Evolutionary conservation across 2,329 filamentous ascomycete genomes (phyloP).

Genomic region (Septoria petroselini): DNA sequence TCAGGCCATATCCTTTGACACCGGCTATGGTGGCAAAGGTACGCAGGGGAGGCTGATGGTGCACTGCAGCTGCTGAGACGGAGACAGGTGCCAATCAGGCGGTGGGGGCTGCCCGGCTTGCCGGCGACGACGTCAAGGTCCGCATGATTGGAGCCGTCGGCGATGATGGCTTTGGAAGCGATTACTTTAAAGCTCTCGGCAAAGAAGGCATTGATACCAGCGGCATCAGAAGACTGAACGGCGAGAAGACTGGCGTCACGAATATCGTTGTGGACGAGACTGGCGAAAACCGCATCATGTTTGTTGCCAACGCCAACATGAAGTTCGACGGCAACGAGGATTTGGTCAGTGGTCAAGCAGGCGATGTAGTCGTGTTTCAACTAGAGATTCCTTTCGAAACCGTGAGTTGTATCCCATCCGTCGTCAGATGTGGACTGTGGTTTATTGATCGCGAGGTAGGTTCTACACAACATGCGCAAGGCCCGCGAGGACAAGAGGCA

Average conservation of each 20-base stretch:
- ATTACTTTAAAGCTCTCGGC: slow-evolving; percentile 43
- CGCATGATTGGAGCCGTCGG: slow-evolving; percentile 52
- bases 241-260: slow-evolving; percentile 48
- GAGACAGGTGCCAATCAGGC: slow-evolving; percentile 72
- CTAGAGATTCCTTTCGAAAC: slow-evolving; percentile 46
- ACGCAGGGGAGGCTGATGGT: too few relatives aligned
- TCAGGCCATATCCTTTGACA: slow-evolving; percentile 71
- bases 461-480: slow-evolving; percentile 36
- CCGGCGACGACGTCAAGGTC: slow-evolving; percentile 40
- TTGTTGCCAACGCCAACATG: slow-evolving; percentile 49
- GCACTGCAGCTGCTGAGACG: too few relatives aligned
- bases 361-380: slow-evolving; percentile 47
- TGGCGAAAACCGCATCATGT: slow-evolving; percentile 51
- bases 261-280: slow-evolving; percentile 48
- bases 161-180: slow-evolving; percentile 44
- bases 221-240: slow-evolving; percentile 41
- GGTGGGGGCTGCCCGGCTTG: slow-evolving; percentile 46
- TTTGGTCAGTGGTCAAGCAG: slow-evolving; percentile 21
- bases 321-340: slow-evolving; percentile 34
- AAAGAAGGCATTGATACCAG: slow-evolving; percentile 45
- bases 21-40: slow-evolving; percentile 86
- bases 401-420: slow-evolving; percentile 31
- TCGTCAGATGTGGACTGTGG: background rate
- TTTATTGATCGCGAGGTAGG: slow-evolving; percentile 12
- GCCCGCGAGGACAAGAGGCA: slow-evolving; percentile 35